Conservation (phyloP, 495 filamentous ascomycete genomes). For the Penicillium odoratum region DNA sequence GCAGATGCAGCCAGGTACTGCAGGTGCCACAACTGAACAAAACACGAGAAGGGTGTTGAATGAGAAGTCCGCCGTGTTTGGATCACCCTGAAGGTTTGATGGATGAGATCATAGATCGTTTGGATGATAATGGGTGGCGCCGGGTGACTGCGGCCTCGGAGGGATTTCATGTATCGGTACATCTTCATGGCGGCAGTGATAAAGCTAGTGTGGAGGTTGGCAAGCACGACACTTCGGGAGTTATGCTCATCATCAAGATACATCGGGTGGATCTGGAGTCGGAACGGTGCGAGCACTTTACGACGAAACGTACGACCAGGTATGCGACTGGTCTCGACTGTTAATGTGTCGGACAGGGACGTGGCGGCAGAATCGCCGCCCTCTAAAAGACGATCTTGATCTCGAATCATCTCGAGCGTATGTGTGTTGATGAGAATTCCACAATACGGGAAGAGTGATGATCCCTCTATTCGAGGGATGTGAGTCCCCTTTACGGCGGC, state of each 20-base stretch:
- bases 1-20: conserved; percentile 68
- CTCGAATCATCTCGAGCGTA: conserved; percentile 73
- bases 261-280: conserved; percentile 84
- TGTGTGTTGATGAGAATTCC: conserved; percentile 72
- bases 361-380: conserved; percentile 41
- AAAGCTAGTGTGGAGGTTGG: conserved; percentile 74
- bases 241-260: conserved; percentile 87
- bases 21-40: conserved; percentile 63
- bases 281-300: conserved; percentile 77
- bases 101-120: conserved; percentile 65
- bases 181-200: conserved; percentile 77
- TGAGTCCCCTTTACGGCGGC: conserved; percentile 54
- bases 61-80: conserved; percentile 49
- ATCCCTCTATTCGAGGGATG: conserved; percentile 52
- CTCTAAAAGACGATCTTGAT: conserved; percentile 50
- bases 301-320: conserved; percentile 76
- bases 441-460: conserved; percentile 77
- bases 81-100: conserved; percentile 64
- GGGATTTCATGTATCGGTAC: conserved; percentile 71
- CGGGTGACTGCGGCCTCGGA: conserved; percentile 57
- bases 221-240: conserved; percentile 61
- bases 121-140: conserved; percentile 55
- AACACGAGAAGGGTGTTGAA: conserved; percentile 49
- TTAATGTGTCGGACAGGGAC: conserved; percentile 61
- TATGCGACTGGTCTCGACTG: conserved; percentile 66